Base-by-base conservation (phyloP, 805 yeast species). In the Wickerhamomyces strasburgensis region DNA sequence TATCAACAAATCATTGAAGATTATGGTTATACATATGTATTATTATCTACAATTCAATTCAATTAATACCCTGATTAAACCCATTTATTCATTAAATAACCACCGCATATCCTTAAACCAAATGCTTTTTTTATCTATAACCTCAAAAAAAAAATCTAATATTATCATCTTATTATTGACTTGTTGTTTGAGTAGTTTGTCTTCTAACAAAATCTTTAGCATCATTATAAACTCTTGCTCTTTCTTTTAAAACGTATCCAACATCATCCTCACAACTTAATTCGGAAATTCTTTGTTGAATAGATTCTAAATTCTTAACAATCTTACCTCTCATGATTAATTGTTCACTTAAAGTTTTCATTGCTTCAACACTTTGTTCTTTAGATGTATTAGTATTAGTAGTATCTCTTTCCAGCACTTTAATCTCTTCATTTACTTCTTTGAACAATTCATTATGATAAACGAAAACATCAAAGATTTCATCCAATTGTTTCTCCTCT, bases 171-270 rank as follows among this genome's bases (percentile, higher is more conserved):
- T n/a, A n/a, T n/a, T n/a, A n/a, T n/a, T n/a, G n/a, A n/a, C n/a
- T n/a, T n/a, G n/a, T n/a, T n/a, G n/a, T n/a, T n/a, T 21, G 25
- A 11, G 7, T 21, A 7, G 7, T 7, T 21, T 21, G 37, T 37
- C 44, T 33, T 42, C 46, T 38, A 27, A 53, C 43, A 6, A 52
- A 27, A 13, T 53, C 54, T 34, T 46, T 53, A 3, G 58, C 58
- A 31, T 47, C 49, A 31, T 51, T 53, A 27, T 53, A 53, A 7
- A 53, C 43, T 34, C 52, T 50, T 15, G 58, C 54, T 19, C 58
- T 44, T 31, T 53, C 58, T 27, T 53, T 53, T n/a, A 53, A 37
- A 4, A 53, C 54, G 24, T 50, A 53, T 3, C 51, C 39, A 13
- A 53, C 47, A 29, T 53, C 58, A 19, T 53, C 56, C 16, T 42